Conservation (phyloP, 805 yeast species). For the Kodamaea kaohsiungensis region DNA sequence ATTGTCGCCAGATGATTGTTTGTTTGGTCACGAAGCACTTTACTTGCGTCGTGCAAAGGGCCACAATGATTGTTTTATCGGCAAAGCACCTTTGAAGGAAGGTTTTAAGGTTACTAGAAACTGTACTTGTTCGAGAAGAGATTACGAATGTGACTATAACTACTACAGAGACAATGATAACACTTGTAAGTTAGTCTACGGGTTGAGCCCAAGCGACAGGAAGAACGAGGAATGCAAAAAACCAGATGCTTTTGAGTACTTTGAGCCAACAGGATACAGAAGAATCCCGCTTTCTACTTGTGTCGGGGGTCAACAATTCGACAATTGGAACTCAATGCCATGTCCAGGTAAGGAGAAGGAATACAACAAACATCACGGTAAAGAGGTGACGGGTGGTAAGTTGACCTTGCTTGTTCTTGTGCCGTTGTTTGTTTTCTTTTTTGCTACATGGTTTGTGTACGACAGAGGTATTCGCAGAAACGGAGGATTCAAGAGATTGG, state of each 20-base stretch:
- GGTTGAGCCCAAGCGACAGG: slow-evolving; percentile 67
- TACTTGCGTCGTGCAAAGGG: slow-evolving; percentile 45
- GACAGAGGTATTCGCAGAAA: slow-evolving; percentile 78
- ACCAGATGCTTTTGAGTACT: slow-evolving; percentile 63
- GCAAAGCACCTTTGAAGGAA: slow-evolving; percentile 54
- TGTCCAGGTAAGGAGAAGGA: slow-evolving; percentile 87
- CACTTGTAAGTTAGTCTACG: slow-evolving; percentile 81
- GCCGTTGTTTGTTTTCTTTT: slow-evolving; percentile 56
- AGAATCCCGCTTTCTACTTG: slow-evolving; percentile 84
- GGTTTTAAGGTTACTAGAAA: slow-evolving; percentile 60
- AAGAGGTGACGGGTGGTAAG: slow-evolving; percentile 56
- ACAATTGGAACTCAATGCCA: slow-evolving; percentile 60
- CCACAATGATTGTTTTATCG: slow-evolving; percentile 67
- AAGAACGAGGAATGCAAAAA: slow-evolving; percentile 56
- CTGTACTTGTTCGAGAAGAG: slow-evolving; percentile 84
- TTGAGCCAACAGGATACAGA: slow-evolving; percentile 91
- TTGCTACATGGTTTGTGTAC: slow-evolving; percentile 68
- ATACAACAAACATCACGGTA: slow-evolving; percentile 53
- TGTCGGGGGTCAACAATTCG: slow-evolving; percentile 74
- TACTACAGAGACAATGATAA: slow-evolving; percentile 71
- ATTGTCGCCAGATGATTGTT: slow-evolving; percentile 34
- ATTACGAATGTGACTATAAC: slow-evolving; percentile 93
- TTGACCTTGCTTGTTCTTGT: slow-evolving; percentile 54
- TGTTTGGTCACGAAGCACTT: slow-evolving; percentile 44
- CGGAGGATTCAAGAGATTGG: slow-evolving; percentile 76